Conservation (phyloP, 2,329 filamentous ascomycete genomes). For the Aspergillus fumigatiaffinis region DNA sequence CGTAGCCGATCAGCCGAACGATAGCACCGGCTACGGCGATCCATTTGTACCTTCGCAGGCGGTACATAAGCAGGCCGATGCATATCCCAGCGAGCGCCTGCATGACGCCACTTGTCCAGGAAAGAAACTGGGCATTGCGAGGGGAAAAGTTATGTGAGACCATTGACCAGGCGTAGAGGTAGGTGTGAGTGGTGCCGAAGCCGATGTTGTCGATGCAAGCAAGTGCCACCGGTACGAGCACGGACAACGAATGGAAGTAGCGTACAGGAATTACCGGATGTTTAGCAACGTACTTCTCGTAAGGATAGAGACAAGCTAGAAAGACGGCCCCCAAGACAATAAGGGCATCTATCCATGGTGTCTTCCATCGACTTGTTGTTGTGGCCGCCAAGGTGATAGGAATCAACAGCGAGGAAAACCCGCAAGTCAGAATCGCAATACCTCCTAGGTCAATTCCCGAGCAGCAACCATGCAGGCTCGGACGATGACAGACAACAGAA, state of each 20-base stretch:
- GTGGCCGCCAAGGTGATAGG: constrained; percentile 45
- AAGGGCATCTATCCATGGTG: constrained; percentile 44
- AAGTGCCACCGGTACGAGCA: constrained; percentile 40
- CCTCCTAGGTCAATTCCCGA: constrained; percentile 40
- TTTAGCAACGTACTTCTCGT: constrained; percentile 44
- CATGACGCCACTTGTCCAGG: constrained; percentile 37
- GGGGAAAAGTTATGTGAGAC: constrained; percentile 42
- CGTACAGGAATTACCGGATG: constrained; percentile 45
- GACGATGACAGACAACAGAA: constrained; percentile 21
- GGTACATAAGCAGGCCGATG: constrained; percentile 42
- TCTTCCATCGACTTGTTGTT: constrained; percentile 41
- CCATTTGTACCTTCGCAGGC: constrained; percentile 46
- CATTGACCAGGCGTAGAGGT: constrained; percentile 47
- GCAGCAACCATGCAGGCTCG: constrained; percentile 25
- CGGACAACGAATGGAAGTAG: constrained; percentile 45
- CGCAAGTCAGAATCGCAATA: constrained; percentile 45
- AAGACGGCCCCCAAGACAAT: constrained; percentile 42
- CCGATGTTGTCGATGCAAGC: constrained; percentile 43
- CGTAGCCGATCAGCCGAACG: constrained; percentile 48
- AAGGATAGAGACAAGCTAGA: constrained; percentile 44
- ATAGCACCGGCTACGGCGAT: constrained; percentile 39
- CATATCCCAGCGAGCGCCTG: constrained; percentile 43
- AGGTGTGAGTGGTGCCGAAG: constrained; percentile 46
- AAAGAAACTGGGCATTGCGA: constrained; percentile 44
- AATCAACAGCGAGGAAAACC: constrained; percentile 47